Base-by-base conservation (phyloP, 441 rosid genomes). In the Eutrema salsugineum region DNA sequence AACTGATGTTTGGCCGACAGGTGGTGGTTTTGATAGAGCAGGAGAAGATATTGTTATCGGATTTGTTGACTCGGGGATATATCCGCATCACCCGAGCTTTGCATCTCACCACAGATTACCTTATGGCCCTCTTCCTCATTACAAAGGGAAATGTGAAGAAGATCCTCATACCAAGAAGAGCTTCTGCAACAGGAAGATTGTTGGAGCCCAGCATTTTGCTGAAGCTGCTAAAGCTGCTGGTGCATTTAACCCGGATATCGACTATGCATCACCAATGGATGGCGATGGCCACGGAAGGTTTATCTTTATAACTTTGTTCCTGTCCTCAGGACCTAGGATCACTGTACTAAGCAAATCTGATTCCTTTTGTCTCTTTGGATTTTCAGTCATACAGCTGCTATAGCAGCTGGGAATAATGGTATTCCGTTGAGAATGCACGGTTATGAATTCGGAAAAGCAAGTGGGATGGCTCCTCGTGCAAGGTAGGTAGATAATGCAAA, bases 391-490 rank as follows among this genome's bases (percentile, higher is more conserved):
- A 91, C 95, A 36, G 99, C 99, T 63, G 88, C 97, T 56, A 94
- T 94, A 65, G 99, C 99, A 55, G 99, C 99, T 20, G 99, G 99
- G 63, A 91, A 91, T 79, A 91, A 91, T 79, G 99, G 99, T 55
- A 87, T 94, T 77, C 95, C 95, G 5, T 94, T 94, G 81, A 86
- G 87, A 83, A 66, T 91, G 78, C 83, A 84, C 56, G 99, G 99
- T 63, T 83, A 91, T 81, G 97, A 94, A 56, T 94, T 91, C 71
- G 98, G 98, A 46, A 94, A 79, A 86, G 98, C 98, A 48, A 94
- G 98, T 71, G 98, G 98, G 36, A 94, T 94, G 98, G 98, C 98
- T 77, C 99, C 99, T 39, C 93, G 99, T 79, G 96, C 99, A 69
- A 91, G 98, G 98, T 91, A 78, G 59, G 22, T 46, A 68, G 60